Conservation (phyloP, 805 yeast species). For the Zygoascus biomembranicola region DNA sequence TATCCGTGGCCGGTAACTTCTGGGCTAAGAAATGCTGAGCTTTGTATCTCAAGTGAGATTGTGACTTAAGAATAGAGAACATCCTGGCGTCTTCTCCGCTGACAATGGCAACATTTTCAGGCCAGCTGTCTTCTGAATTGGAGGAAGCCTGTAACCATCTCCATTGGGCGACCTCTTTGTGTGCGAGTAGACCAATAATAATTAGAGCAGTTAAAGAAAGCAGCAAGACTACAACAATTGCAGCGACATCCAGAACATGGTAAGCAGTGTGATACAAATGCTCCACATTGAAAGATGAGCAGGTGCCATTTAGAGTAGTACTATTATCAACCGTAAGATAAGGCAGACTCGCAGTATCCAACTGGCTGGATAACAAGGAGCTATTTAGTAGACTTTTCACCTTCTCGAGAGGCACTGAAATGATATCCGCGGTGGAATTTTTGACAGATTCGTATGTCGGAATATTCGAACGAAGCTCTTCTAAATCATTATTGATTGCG, state of each 20-base stretch:
- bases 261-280: constrained; percentile 30
- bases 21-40: constrained; percentile 16
- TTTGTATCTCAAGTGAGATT: constrained; percentile 6
- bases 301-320: constrained; percentile 25
- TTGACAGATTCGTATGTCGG: constrained; percentile 63
- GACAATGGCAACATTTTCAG: not conserved
- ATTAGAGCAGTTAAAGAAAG: constrained; percentile 36
- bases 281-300: constrained; percentile 32
- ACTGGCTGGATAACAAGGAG: not conserved
- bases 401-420: constrained; percentile 52
- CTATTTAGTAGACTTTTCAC: constrained; percentile 34
- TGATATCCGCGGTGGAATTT: constrained; percentile 44
- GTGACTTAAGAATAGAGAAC: constrained; percentile 11
- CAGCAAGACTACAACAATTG: constrained; percentile 34
- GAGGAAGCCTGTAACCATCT: constrained; percentile 33
- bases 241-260: constrained; percentile 27
- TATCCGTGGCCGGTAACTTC: not conserved
- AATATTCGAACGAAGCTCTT: constrained; percentile 39
- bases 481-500: constrained; percentile 50
- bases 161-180: constrained; percentile 44
- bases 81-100: no score
- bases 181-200: constrained; percentile 37
- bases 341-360: not conserved
- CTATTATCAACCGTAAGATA: not conserved
- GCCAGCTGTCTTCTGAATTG: constrained; percentile 2